Evolutionary conservation across 208 protist genomes (phyloP).

Genomic region (Crithidia sp.): DNA sequence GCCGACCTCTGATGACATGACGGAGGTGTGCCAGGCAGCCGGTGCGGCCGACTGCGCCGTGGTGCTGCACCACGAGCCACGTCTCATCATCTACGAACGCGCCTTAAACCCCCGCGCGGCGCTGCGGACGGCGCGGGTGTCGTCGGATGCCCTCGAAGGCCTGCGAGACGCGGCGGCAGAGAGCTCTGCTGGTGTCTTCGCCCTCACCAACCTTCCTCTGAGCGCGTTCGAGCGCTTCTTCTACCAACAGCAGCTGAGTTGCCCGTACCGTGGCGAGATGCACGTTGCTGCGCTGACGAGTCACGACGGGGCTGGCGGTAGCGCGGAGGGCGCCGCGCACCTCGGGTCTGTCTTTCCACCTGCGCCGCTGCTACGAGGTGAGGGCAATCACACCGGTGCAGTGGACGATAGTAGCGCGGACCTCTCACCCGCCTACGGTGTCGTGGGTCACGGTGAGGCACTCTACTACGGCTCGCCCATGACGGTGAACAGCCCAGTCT

Average conservation of each 20-base stretch:
- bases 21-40: constrained; percentile 12
- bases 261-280: too few relatives aligned
- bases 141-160: constrained; percentile 27
- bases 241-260: constrained; percentile 51
- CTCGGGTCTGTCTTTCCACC: neutral
- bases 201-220: constrained; percentile 41
- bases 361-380: neutral
- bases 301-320: neutral
- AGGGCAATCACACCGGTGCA: neutral
- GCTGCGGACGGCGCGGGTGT: constrained; percentile 29
- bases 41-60: constrained; percentile 32
- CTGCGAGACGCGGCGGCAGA: constrained; percentile 38
- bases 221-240: constrained; percentile 57
- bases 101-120: constrained; percentile 23
- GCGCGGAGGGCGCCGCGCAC: neutral
- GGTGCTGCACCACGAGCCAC: constrained; percentile 62
- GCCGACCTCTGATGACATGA: constrained; percentile 32
- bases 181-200: constrained; percentile 44
- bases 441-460: constrained; percentile 13
- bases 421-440: constrained; percentile 1
- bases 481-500: constrained; percentile 4
- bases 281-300: neutral
- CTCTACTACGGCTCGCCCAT: constrained; percentile 31
- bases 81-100: constrained; percentile 51
- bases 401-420: neutral